These are phyloP conservation scores for Aspergillus incahuasiensis DNA, from an alignment of 495 filamentous ascomycete genomes.

Conservation along the genomic window DNA sequence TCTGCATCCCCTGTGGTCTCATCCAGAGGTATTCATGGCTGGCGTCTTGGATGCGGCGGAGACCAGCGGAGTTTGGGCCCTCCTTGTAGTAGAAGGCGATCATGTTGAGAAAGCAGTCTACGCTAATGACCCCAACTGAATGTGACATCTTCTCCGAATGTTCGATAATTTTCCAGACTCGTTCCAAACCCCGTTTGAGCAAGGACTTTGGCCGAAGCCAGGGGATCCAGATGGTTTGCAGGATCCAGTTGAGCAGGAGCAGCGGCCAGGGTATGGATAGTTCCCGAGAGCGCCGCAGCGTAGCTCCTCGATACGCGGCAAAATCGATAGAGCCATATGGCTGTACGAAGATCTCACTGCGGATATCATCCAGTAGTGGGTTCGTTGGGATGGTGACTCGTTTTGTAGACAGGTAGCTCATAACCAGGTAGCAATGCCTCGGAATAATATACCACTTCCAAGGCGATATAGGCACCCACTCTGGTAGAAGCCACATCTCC, in stretches of 20 bases:
- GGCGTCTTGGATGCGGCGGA: not conserved
- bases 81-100: conserved; percentile 7
- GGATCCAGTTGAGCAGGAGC: conserved; percentile 56
- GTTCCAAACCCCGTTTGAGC: not conserved
- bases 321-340: conserved; percentile 4
- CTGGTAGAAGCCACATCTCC: conserved; percentile 59
- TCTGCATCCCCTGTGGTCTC: not conserved
- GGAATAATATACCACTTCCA: conserved; percentile 13
- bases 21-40: not conserved
- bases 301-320: not conserved
- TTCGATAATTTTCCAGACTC: not conserved
- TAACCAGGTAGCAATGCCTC: conserved; percentile 11
- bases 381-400: conserved; percentile 8
- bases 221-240: conserved; percentile 12
- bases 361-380: conserved; percentile 2
- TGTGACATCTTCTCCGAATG: not conserved
- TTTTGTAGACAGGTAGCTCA: conserved; percentile 9
- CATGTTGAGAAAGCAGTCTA: conserved; percentile 1
- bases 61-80: not conserved
- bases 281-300: not conserved
- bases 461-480: conserved; percentile 10
- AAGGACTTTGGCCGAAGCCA: conserved; percentile 3
- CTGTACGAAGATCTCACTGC: conserved; percentile 7
- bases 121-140: not conserved
- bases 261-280: conserved; percentile 9